Percentiles rank a stretch among this genome's conserved stretches.
Evolutionary conservation across 257 asterid genomes (phyloP).

Genomic region (Marsdenia floribunda): DNA sequence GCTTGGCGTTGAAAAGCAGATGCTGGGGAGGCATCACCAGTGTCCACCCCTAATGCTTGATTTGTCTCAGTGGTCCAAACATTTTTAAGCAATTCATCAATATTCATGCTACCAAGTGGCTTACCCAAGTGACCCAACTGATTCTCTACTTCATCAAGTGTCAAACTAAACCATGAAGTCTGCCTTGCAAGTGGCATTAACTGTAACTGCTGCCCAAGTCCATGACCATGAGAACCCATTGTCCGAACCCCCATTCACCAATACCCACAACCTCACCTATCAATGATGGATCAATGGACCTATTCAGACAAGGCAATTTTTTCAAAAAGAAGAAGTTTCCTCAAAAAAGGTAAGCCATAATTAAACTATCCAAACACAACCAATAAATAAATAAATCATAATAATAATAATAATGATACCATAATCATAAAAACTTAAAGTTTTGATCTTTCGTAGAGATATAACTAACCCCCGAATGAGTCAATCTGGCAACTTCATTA

Average conservation of each 20-base stretch:
- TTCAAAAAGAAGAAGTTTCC: not conserved
- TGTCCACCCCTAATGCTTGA: conserved; percentile 28
- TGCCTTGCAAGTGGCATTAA: conserved; percentile 37
- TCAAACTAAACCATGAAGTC: conserved; percentile 63
- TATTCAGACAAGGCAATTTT: conserved; percentile 11
- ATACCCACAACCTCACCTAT: conserved; percentile 21
- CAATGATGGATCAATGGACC: conserved; percentile 10
- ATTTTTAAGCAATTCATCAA: conserved; percentile 63
- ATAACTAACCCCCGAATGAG: not conserved
- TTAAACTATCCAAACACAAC: not conserved
- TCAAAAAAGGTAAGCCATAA: not conserved
- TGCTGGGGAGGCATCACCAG: conserved; percentile 33
- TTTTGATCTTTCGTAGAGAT: not conserved
- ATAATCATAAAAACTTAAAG: not conserved
- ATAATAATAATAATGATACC: not conserved
- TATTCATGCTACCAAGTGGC: conserved; percentile 62
- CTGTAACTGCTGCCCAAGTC: conserved; percentile 45
- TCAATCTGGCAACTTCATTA: not conserved
- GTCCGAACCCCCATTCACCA: conserved; percentile 69
- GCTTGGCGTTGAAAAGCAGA: conserved; percentile 58
- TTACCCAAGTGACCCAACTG: conserved; percentile 55
- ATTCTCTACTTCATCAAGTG: conserved; percentile 52
- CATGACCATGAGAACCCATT: conserved; percentile 58
- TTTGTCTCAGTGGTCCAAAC: conserved; percentile 48
- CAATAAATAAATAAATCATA: not conserved